Percentiles rank a stretch among this genome's conserved stretches.
phyloP scores from a whole-genome alignment of 768 basidiomycete species.

The Serendipita vermifera region DNA sequence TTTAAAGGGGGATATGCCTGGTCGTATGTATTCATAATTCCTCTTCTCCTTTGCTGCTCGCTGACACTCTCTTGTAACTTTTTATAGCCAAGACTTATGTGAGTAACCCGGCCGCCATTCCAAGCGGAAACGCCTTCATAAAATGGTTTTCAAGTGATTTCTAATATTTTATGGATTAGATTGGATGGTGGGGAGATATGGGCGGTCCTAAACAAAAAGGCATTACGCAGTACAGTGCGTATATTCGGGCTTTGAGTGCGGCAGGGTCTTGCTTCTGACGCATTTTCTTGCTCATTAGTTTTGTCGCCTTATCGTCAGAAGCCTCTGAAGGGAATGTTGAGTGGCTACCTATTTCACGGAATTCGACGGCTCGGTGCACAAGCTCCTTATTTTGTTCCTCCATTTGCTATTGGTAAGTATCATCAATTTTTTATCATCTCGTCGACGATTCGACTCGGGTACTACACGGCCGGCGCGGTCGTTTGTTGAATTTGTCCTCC shows the following conservation, averaged over 20 bases:
- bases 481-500: background rate
- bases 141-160: background rate
- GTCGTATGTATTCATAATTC: slow-evolving; percentile 39
- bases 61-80: slow-evolving; percentile 9
- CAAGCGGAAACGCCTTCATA: background rate
- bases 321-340: slow-evolving; percentile 55
- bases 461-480: background rate
- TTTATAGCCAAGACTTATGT: slow-evolving; percentile 65
- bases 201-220: slow-evolving; percentile 61
- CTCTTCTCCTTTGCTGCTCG: background rate
- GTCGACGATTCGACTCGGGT: background rate
- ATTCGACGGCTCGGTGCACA: slow-evolving; percentile 63
- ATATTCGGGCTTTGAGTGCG: background rate
- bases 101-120: slow-evolving; percentile 28
- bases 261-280: background rate
- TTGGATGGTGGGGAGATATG: slow-evolving; percentile 83
- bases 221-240: slow-evolving; percentile 69
- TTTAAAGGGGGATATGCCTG: slow-evolving; percentile 66
- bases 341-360: slow-evolving; percentile 76
- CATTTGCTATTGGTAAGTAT: slow-evolving; percentile 60
- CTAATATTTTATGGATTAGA: slow-evolving; percentile 37
- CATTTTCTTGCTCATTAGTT: slow-evolving; percentile 30
- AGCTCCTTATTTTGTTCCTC: slow-evolving; percentile 64
- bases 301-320: slow-evolving; percentile 74
- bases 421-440: background rate